Conservation (phyloP, 768 basidiomycete genomes). For the Mycena leptocephala region DNA sequence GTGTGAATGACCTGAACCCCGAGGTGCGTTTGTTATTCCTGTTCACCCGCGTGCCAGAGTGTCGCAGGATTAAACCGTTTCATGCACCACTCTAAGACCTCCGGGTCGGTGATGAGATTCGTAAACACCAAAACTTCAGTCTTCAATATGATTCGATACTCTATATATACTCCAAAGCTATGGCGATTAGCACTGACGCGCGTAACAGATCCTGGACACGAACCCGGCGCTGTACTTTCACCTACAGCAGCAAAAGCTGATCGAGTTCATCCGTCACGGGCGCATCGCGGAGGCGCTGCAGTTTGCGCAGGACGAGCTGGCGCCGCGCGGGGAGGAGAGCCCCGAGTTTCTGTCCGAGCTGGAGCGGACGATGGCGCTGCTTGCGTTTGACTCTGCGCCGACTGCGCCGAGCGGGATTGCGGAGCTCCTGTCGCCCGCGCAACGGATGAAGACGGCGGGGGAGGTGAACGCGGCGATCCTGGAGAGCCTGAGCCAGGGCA, state of each 20-base stretch:
- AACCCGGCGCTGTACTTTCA: slow-evolving; percentile 96
- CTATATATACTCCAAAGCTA: slow-evolving; percentile 33
- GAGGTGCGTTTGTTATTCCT: slow-evolving; percentile 78
- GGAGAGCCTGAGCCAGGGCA: slow-evolving; percentile 92
- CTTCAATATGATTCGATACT: slow-evolving; percentile 89
- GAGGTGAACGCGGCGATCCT: slow-evolving; percentile 97
- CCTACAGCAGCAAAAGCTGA: slow-evolving; percentile 95
- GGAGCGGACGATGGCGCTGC: slow-evolving; percentile 94
- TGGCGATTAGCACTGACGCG: slow-evolving; percentile 41
- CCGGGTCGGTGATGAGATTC: slow-evolving; percentile 86
- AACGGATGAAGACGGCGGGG: slow-evolving; percentile 94
- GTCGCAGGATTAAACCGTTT: slow-evolving; percentile 88
- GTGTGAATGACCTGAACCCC: slow-evolving; percentile 95
- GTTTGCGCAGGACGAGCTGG: slow-evolving; percentile 95
- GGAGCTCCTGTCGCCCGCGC: slow-evolving; percentile 87
- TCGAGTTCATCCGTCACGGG: slow-evolving; percentile 93
- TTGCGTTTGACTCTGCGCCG: slow-evolving; percentile 84
- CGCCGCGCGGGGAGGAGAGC: slow-evolving; percentile 95
- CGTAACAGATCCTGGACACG: slow-evolving; percentile 91
- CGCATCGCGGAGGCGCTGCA: slow-evolving; percentile 84
- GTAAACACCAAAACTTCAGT: slow-evolving; percentile 90
- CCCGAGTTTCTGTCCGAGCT: slow-evolving; percentile 94
- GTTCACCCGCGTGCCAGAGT: slow-evolving; percentile 16
- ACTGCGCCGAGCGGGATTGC: slow-evolving; percentile 77
- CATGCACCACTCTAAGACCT: slow-evolving; percentile 99